Percentiles rank a stretch among this genome's conserved stretches.
These are phyloP conservation scores for Aspergillus sp. DNA, from an alignment of 2,329 filamentous ascomycete species.

Conservation along the genomic window DNA sequence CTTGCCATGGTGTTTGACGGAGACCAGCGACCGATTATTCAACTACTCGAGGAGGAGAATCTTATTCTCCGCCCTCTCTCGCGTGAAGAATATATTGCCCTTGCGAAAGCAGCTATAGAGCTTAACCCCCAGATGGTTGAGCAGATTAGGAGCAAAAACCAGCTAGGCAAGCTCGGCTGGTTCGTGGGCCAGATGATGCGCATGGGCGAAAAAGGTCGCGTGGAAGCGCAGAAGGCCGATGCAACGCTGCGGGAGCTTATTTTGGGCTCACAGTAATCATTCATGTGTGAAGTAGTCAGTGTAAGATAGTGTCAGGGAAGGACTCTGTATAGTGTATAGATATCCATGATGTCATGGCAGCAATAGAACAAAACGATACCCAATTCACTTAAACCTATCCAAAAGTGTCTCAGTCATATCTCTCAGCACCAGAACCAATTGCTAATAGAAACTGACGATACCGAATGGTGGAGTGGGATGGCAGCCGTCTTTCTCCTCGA, in stretches of 20 bases:
- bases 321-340: neutral
- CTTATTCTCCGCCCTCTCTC: constrained; percentile 57
- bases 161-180: constrained; percentile 66
- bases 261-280: constrained; percentile 14
- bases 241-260: constrained; percentile 54
- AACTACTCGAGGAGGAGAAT: constrained; percentile 58
- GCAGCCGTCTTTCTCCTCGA: constrained; percentile 41
- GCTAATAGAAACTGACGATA: constrained; percentile 26
- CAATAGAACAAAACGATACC: neutral
- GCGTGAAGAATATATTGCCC: constrained; percentile 53
- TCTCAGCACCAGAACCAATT: constrained; percentile 14
- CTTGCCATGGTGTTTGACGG: constrained; percentile 57
- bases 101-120: constrained; percentile 56
- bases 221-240: constrained; percentile 62
- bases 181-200: constrained; percentile 70
- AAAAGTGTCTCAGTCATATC: neutral
- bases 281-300: neutral
- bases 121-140: constrained; percentile 59
- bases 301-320: neutral
- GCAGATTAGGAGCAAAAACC: constrained; percentile 59
- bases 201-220: constrained; percentile 58
- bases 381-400: neutral
- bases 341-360: constrained; percentile 5
- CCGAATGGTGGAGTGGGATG: constrained; percentile 26
- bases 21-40: constrained; percentile 48